Base-by-base conservation (phyloP, 202 grass and related monocot genomes). In the Bolboschoenoplectus hybrid region DNA sequence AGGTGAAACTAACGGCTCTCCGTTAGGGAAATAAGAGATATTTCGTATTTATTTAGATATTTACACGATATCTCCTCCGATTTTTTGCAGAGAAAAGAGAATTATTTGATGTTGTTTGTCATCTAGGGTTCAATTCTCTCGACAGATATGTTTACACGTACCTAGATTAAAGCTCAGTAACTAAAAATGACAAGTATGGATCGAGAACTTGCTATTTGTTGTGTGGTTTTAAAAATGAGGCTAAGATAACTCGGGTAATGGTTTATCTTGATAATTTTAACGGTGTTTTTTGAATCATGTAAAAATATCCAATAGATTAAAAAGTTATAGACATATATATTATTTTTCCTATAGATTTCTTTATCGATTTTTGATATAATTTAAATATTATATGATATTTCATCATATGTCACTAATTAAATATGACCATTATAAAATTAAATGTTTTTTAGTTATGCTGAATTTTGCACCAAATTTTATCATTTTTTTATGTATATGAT, bases 121-220 rank as follows among this genome's bases (percentile, higher is more conserved):
- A 73, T 17, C 26, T 53, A 17, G 9, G 9, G n/a, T 39, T 51
- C 13, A 40, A 67, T 84, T 84, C 63, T 71, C 65, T 84, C 26
- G 64, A 69, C 34, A 84, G 3, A 53, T 71, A 26, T 84, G 47
- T 19, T 53, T 84, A 84, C 82, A 84, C 82, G 82, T 84, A 66
- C 74, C 50, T 57, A 16, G 13, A 67, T 4, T 52, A 67, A 50
- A 83, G 35, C 19, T 32, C 26, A 35, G 20, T 36, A 50, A 10
- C 13, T 3, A 68, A 57, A 3, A 39, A 39, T 9, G 44, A 69
- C 17, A 65, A 47, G 26, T 67, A 67, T 4, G 7, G 55, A 67
- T 4, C 3, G 55, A 5, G 7, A 41, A 60, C 8, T 77, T 38
- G 13, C 2, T 36, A 80, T n/a, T 43, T 80, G 2, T 71, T 56